Evolutionary conservation across 768 basidiomycete genomes (phyloP), one percentile per base, ranked within the genome.

Genomic region (Lentinula guzmanii): DNA sequence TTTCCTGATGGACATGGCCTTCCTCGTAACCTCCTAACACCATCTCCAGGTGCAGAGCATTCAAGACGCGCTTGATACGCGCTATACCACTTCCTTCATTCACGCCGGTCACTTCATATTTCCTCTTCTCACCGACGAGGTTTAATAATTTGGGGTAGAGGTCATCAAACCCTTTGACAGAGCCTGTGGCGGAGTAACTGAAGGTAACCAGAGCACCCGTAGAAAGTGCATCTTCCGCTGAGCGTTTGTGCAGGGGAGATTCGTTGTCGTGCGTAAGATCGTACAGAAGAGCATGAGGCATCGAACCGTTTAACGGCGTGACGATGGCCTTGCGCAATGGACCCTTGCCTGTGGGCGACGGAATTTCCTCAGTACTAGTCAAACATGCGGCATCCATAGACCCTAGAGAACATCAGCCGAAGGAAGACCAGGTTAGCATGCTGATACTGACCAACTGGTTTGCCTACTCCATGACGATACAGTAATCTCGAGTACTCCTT

Each of bases 231-330:
- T 98, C 95, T 72, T 98, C 94, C 6, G 95, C 93, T 1, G 91
- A 90, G 41, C 94, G 86, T 73, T 96, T 98, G 75, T 93, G 84
- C 13, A 88, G 73, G 1, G 90, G 91, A 1, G 95, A 89, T 72
- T 98, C 94, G 70, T 99, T 99, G 75, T 99, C 97, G 74, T 99
- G 97, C 1, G 97, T 98, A 61, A 93, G 80, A 72, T 99, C 97
- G 74, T 93, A 98, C 69, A 98, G 80, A 37, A 98, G 81, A 0
- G 97, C 93, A 70, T 99, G 97, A 0, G 97, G 97, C 41, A 79
- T 73, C 0, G 92, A 93, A 5, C 97, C 97, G 61, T 89, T 84
- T 56, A 95, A 82, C 6, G 91, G 89, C 8, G 82, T 89, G 55
- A 98, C 85, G 41, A 86, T 69, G 61, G 91, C 91, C 4, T 82